phyloP scores from a whole-genome alignment of 2,329 filamentous ascomycete species.

The Colletotrichum lupini region DNA sequence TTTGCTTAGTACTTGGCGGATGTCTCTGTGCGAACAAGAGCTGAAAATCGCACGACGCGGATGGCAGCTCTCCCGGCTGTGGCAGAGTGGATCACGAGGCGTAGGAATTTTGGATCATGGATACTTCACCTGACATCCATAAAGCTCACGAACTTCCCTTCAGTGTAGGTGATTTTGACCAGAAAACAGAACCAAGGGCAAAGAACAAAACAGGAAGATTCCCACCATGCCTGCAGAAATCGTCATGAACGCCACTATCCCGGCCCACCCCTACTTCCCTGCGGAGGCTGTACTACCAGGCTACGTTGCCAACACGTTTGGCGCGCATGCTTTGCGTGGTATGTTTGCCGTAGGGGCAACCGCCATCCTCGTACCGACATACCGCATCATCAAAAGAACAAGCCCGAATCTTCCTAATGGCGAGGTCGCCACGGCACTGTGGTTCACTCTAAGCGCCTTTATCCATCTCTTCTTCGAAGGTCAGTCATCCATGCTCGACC shows the following conservation, averaged over 20 bases:
- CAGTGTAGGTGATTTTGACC: too few relatives aligned
- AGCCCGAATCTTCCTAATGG: conserved; percentile 62
- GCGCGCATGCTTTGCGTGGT: conserved; percentile 67
- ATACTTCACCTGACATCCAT: not conserved
- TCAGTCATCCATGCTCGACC: conserved; percentile 13
- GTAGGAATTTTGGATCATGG: too few relatives aligned
- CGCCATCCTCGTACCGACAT: conserved; percentile 67
- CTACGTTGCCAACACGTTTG: conserved; percentile 75
- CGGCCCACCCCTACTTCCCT: conserved; percentile 77
- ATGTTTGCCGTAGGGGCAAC: conserved; percentile 68
- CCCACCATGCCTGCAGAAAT: not conserved
- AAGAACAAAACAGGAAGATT: not conserved
- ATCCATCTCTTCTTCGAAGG: conserved; percentile 58
- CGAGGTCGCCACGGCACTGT: conserved; percentile 73
- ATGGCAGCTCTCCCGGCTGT: conserved; percentile 5
- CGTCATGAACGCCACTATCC: conserved; percentile 20
- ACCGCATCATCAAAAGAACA: conserved; percentile 61
- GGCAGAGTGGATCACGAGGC: not conserved
- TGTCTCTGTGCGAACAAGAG: not conserved
- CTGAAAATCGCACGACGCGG: conserved; percentile 23
- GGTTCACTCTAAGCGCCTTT: conserved; percentile 79
- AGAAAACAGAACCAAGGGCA: not conserved
- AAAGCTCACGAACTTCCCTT: not conserved
- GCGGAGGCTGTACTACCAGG: conserved; percentile 68
- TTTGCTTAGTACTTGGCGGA: not conserved